phyloP scores from a whole-genome alignment of 1,284 basidiomycete species.

The Boletus nobilissimus region DNA sequence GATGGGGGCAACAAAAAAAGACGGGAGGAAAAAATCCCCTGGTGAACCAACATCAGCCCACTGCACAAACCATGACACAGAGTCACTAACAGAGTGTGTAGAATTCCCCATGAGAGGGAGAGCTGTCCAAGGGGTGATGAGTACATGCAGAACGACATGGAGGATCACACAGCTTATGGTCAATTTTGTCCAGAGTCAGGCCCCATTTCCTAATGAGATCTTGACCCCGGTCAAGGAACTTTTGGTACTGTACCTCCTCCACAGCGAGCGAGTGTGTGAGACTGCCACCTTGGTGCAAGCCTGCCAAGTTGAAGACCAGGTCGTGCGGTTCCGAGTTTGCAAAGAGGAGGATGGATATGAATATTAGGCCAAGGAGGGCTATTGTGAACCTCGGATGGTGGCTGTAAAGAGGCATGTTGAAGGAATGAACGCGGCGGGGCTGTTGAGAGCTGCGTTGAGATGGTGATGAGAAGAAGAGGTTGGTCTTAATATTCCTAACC shows the following conservation, averaged over 20 bases:
- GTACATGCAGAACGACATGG: not conserved
- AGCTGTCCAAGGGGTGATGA: slow-evolving; percentile 26
- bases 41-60: slow-evolving; percentile 15
- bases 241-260: slow-evolving; percentile 41
- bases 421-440: too few species aligned
- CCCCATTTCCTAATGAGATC: slow-evolving; percentile 44
- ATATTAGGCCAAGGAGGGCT: too few species aligned
- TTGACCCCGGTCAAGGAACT: slow-evolving; percentile 36
- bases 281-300: slow-evolving; percentile 5
- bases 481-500: too few species aligned
- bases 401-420: too few species aligned
- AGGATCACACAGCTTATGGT: slow-evolving; percentile 34
- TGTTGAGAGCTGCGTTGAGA: too few species aligned
- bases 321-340: too few species aligned
- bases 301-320: slow-evolving; percentile 1
- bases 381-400: too few species aligned
- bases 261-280: slow-evolving; percentile 29
- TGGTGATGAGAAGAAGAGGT: too few species aligned
- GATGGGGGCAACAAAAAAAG: slow-evolving; percentile 58
- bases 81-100: slow-evolving; percentile 47
- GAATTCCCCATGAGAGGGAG: slow-evolving; percentile 47
- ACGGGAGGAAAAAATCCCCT: slow-evolving; percentile 64
- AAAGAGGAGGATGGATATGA: too few species aligned
- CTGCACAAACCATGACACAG: not conserved
- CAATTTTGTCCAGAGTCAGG: slow-evolving; percentile 38